phyloP scores from a whole-genome alignment of 495 filamentous ascomycete genomes.

The Neurospora cerealis region DNA sequence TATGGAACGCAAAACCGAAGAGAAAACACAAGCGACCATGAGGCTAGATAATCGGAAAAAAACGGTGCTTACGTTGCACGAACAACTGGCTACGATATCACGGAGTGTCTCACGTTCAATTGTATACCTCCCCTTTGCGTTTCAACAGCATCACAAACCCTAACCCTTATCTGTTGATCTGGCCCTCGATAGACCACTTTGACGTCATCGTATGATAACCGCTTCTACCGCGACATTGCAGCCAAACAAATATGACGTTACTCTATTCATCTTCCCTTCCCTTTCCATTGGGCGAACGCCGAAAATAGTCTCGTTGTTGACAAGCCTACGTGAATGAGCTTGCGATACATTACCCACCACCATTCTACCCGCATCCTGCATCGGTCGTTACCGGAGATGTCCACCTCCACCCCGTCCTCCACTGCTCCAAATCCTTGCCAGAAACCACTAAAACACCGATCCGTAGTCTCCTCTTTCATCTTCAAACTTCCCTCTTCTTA shows the following conservation, averaged over 20 bases:
- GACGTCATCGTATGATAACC: not conserved
- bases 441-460: conserved; percentile 23
- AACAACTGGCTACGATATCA: not conserved
- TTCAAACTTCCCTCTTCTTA: conserved; percentile 22
- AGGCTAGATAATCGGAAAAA: not conserved
- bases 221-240: not conserved
- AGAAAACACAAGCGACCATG: not conserved
- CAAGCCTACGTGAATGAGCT: not conserved
- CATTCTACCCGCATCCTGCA: not conserved
- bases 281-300: not conserved
- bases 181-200: not conserved
- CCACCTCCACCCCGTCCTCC: not conserved
- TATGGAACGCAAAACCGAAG: not conserved
- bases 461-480: conserved; percentile 48
- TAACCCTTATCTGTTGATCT: not conserved
- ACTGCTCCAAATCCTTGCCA: not conserved
- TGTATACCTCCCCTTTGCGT: not conserved
- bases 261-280: not conserved
- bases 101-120: not conserved
- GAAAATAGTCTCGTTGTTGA: not conserved
- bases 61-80: not conserved
- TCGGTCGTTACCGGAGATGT: not conserved
- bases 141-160: not conserved
- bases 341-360: not conserved
- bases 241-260: not conserved